Base-by-base conservation (phyloP, 225 moss, liverwort and hornwort genomes). In the Anthoceros angustus region DNA sequence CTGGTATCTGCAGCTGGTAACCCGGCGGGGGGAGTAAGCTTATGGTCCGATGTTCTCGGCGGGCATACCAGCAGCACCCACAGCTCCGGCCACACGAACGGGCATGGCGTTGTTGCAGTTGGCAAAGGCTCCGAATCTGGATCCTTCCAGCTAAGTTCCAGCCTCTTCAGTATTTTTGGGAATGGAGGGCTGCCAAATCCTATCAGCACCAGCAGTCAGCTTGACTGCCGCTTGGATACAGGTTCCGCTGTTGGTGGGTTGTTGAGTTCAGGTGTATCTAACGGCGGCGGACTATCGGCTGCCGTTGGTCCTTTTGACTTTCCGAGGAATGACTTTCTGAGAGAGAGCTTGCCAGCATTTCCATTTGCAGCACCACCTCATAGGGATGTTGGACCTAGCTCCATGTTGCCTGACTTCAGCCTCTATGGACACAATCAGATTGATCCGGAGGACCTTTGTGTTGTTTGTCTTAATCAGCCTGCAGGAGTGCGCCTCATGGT, bases 381-480 rank as follows among this genome's bases (percentile, higher is more conserved):
- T 62, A 73, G 69, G 62, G 71, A 80, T 43, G 75, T 61, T 15
- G 40, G 63, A 42, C 41, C 70, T 24, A 73, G 77, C 64, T 73
- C 75, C 16, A 68, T 6, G 23, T 55, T 74, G 67, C 71, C 78
- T 67, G 80, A 84, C 63, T 80, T 78, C 50, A 84, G 76, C 62
- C 74, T 76, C 32, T 84, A 78, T 67, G 80, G 78, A 68, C 84
- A 78, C 46, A 69, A 68, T 20, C 75, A 78, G 71, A 73, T 63
- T 50, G 62, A 67, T 43, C 50, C 68, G 38, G 69, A 70, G 48
- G 77, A 80, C 74, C 76, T 80, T 68, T 84, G 83, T 74, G 71
- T 84, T 78, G 78, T 84, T 78, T 84, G 83, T 74, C 78, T 84
- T 80, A 75, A 80, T 69, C 74, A 78, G 70, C 78, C 78, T 63